Conservation (phyloP, 176 grass and related monocot genomes). For the barley (Hordeum vulgare) region MorexV3_pseudomolecules_assembly NC_058522.1:522217901-522218400, state of each 20-base stretch:
- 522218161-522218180: slow-evolving; percentile 98
- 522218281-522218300: background rate
- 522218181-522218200: slow-evolving; percentile 89
- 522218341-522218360: slow-evolving; percentile 40
- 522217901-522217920: background rate
- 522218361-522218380: slow-evolving; percentile 98
- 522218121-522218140: slow-evolving; percentile 78
- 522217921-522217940: background rate
- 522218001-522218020: background rate
- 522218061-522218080: slow-evolving; percentile 6
- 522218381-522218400: slow-evolving; percentile 93
- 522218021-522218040: background rate
- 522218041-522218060: background rate
- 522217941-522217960: background rate
- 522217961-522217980: background rate
- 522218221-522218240: slow-evolving; percentile 97
- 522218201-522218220: slow-evolving; percentile 98
- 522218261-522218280: slow-evolving; percentile 54
- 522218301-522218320: background rate
- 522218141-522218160: slow-evolving; percentile 99
- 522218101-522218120: background rate
- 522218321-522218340: background rate
- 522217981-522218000: background rate
- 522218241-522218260: slow-evolving; percentile 95
- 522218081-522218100: background rate